Evolutionary conservation across 176 grass and related monocot species (phyloP).

Genomic region (Musa acuminata): DNA sequence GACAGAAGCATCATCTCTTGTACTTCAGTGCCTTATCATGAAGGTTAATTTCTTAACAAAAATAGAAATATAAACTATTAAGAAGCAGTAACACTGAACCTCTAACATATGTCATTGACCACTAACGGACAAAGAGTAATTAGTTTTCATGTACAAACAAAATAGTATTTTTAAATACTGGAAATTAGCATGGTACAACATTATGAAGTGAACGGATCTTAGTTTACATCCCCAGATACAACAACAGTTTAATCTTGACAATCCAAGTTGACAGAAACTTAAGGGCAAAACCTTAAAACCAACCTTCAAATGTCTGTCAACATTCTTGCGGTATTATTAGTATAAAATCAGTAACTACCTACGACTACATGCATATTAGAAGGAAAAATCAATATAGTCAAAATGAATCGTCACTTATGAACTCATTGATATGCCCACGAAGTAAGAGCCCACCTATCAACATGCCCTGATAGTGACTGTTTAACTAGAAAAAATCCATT

Average conservation of each 20-base stretch:
- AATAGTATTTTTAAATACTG: not conserved
- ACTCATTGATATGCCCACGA: too few species aligned
- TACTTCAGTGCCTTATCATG: too few species aligned
- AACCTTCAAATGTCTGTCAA: too few species aligned
- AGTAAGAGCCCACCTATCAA: not conserved
- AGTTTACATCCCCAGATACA: not conserved
- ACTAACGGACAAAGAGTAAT: not conserved
- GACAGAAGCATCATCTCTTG: too few species aligned
- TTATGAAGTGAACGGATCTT: not conserved
- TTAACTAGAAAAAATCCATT: not conserved
- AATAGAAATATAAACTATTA: not conserved
- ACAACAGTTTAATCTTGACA: not conserved
- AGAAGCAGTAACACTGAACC: not conserved
- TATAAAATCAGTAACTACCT: too few species aligned
- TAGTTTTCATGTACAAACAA: not conserved
- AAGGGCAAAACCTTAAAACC: not conserved
- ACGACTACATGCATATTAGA: not conserved
- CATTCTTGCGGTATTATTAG: too few species aligned
- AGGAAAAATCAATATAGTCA: not conserved
- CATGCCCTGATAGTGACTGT: not conserved
- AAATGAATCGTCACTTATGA: not conserved
- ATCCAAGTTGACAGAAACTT: not conserved
- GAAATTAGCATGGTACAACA: not conserved
- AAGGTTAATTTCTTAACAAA: too few species aligned
- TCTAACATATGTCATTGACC: not conserved